These are phyloP conservation scores for Draba incana DNA, from an alignment of 345 rosid genomes.

Conservation along the genomic window DNA sequence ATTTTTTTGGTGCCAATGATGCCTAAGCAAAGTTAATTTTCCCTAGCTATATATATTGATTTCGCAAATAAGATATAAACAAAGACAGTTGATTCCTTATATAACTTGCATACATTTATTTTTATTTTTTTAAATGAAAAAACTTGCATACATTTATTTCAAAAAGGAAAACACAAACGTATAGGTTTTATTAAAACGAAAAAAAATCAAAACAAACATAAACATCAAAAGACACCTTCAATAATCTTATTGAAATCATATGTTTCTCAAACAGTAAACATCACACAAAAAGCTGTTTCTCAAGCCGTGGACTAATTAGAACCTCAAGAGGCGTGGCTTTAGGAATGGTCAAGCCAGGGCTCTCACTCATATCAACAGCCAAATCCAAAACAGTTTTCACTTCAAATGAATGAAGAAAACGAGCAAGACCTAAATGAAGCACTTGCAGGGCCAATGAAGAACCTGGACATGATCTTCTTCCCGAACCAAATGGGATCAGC, in stretches of 20 bases:
- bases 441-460: slow-evolving; percentile 49
- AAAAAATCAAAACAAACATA: not conserved
- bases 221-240: slow-evolving; percentile 1
- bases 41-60: no score
- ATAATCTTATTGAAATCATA: not conserved
- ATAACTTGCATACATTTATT: no score
- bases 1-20: no score
- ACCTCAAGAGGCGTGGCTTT: slow-evolving; percentile 55
- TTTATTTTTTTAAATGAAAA: no score
- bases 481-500: slow-evolving; percentile 56
- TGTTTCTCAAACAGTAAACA: not conserved
- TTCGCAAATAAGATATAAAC: no score
- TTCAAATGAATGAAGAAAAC: slow-evolving; percentile 53
- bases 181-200: not conserved
- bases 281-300: slow-evolving; percentile 18
- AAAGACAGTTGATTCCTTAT: no score
- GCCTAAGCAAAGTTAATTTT: no score
- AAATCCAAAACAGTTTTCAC: slow-evolving; percentile 24
- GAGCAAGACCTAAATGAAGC: slow-evolving; percentile 46
- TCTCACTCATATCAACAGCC: slow-evolving; percentile 49
- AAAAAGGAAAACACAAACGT: not conserved
- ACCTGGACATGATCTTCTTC: slow-evolving; percentile 59
- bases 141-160: not conserved
- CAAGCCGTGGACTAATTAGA: slow-evolving; percentile 48
- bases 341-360: slow-evolving; percentile 49